Conservation (phyloP, 306 rosid genomes). For the Bauhinia variegata region DNA sequence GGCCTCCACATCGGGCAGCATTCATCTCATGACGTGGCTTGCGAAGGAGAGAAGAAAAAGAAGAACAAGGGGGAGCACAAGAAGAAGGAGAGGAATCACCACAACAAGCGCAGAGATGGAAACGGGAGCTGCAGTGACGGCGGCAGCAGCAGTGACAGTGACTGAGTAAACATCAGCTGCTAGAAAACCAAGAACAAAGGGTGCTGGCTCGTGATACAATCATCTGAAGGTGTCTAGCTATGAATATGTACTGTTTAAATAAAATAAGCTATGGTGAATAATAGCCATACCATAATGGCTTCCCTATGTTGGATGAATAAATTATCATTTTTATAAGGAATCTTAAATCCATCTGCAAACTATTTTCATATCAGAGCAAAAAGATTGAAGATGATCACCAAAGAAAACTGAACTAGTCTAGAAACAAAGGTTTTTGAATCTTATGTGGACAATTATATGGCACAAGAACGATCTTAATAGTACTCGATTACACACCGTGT, state of each 20-base stretch:
- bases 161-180: not conserved
- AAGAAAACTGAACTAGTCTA: too few relatives aligned
- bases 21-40: not conserved
- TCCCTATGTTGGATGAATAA: not conserved
- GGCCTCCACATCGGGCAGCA: not conserved
- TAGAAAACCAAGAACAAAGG: not conserved
- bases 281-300: not conserved
- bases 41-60: not conserved
- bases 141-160: constrained; percentile 21
- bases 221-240: not conserved
- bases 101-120: constrained; percentile 20
- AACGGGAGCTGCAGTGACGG: constrained; percentile 22
- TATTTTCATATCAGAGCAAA: too few relatives aligned
- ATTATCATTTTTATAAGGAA: not conserved
- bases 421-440: too few relatives aligned
- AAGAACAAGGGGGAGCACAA: constrained; percentile 1
- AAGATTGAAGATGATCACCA: too few relatives aligned
- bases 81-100: constrained; percentile 10
- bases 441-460: too few relatives aligned
- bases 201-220: not conserved
- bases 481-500: too few relatives aligned
- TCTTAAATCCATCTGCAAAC: too few relatives aligned
- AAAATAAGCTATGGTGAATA: not conserved
- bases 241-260: not conserved
- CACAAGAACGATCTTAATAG: too few relatives aligned